A percentile compares a stretch with the other conserved stretches of the same genome.
Conservation (phyloP, 148 eudicot genomes). For the Rhododendron molle region DNA sequence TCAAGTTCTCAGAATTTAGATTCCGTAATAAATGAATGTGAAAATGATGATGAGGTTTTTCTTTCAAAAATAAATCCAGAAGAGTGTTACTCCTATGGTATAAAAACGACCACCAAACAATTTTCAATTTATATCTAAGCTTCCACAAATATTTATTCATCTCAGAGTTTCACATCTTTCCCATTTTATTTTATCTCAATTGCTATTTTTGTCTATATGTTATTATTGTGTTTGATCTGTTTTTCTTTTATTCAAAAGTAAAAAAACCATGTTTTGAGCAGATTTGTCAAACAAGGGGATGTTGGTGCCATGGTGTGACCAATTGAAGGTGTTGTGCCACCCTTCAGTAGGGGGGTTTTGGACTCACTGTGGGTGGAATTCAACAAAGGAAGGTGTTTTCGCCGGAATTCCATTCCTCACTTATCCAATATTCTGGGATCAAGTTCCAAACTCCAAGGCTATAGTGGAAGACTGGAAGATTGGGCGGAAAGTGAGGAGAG, state of each 20-base stretch:
- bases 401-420: too few species aligned
- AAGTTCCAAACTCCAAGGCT: slow-evolving; percentile 2
- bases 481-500: slow-evolving; percentile 11
- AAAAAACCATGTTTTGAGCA: too few species aligned
- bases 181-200: background rate
- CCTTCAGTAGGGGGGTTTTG: too few species aligned
- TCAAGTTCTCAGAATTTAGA: too few species aligned
- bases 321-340: too few species aligned
- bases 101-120: background rate
- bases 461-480: slow-evolving; percentile 17
- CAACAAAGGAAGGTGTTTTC: too few species aligned
- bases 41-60: background rate
- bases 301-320: too few species aligned
- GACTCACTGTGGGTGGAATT: too few species aligned
- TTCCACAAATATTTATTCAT: background rate
- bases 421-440: slow-evolving; percentile 15
- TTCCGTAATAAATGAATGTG: background rate
- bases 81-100: background rate
- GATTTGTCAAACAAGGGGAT: too few species aligned
- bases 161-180: background rate
- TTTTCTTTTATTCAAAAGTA: background rate
- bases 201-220: background rate
- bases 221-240: background rate
- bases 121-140: background rate
- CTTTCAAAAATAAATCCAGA: background rate